Base-by-base conservation (phyloP, 345 rosid genomes). In the Heritiera littoralis region DNA sequence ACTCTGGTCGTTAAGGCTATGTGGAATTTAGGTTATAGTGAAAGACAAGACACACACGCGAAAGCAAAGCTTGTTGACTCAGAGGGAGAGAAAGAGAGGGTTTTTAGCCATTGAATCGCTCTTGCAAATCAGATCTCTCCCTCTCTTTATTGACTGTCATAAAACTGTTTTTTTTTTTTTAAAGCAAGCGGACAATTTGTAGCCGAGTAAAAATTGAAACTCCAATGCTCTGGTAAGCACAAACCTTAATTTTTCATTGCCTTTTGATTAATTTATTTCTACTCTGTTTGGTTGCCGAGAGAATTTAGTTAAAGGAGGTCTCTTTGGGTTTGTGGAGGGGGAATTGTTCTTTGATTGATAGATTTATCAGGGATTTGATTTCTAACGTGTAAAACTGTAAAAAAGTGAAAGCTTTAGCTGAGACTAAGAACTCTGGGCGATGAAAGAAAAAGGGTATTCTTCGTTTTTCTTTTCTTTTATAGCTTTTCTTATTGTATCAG, bases 211-310 rank as follows among this genome's bases (percentile, higher is more conserved):
- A 66, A 13, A 48, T 15, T 23, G 74, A 7, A 48, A 46, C 58
- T 70, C 12, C 60, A 71, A 28, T 30, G 15, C 13, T 71, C 59
- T 49, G 59, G 75, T 71, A 71, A 28, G 59, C 59, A 13, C 43
- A 51, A 6, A 18, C 30, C 41, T 15, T 30, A 70, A 48, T 70
- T 66, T 7, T n/a, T 43, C 28, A 13, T 67, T 67, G 13, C 7
- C 54, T 67, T 64, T 45, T 43, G 72, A 67, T 38, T 38, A 1
- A 41, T 20, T 43, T 67, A 3, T 23, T 20, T 70, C 3, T 70
- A 7, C 5, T 28, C n/a, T 49, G 75, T 71, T 28, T 71, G 43
- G 6, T 55, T 17, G 23, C 20, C 18, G 56, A 52, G 56, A 52
- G 0, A 15, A 52, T 55, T 17, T 55, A 55, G 60, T 55, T 5